Conservation (phyloP, 2,329 filamentous ascomycete species). For the Cercospora beticola region DNA sequence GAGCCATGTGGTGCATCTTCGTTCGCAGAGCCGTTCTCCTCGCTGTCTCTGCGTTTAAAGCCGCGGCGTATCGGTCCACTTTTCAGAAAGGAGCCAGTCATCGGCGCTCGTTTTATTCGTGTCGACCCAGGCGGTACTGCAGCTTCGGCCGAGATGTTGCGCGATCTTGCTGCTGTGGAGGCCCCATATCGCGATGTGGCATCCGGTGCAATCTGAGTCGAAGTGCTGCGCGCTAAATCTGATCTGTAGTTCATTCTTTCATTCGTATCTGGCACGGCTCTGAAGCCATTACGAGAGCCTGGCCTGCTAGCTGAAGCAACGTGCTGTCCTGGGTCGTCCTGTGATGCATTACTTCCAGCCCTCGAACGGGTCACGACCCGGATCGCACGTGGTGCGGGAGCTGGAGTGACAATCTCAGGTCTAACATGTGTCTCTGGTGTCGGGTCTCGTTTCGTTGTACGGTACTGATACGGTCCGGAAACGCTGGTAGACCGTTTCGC, state of each 20-base stretch:
- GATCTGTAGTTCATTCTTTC: slow-evolving; percentile 22
- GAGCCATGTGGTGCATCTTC: slow-evolving; percentile 36
- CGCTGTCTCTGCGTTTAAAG: slow-evolving; percentile 57
- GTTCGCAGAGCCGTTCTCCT: slow-evolving; percentile 46
- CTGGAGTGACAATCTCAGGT: slow-evolving; percentile 40
- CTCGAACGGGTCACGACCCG: slow-evolving; percentile 32
- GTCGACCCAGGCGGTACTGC: slow-evolving; percentile 68
- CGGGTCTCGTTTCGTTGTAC: slow-evolving; percentile 32
- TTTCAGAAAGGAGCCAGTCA: slow-evolving; percentile 75
- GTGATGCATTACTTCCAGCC: slow-evolving; percentile 39
- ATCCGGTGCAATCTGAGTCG: slow-evolving; percentile 53
- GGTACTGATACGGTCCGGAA: slow-evolving; percentile 36
- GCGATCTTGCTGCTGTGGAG: slow-evolving; percentile 51
- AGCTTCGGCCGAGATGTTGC: slow-evolving; percentile 59
- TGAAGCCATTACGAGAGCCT: slow-evolving; percentile 32
- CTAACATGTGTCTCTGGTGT: slow-evolving; percentile 33
- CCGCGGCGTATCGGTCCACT: slow-evolving; percentile 73
- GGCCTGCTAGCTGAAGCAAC: slow-evolving; percentile 34
- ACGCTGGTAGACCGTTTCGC: slow-evolving; percentile 37
- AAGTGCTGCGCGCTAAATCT: slow-evolving; percentile 33
- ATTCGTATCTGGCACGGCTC: slow-evolving; percentile 23
- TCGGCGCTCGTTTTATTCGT: slow-evolving; percentile 73
- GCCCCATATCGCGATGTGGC: slow-evolving; percentile 41
- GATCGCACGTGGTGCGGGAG: slow-evolving; percentile 34
- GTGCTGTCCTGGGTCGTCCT: slow-evolving; percentile 32